A percentile compares a stretch with the other conserved stretches of the same genome.
Conservation (phyloP, 148 eudicot species). For the Oxyria digyna region DNA sequence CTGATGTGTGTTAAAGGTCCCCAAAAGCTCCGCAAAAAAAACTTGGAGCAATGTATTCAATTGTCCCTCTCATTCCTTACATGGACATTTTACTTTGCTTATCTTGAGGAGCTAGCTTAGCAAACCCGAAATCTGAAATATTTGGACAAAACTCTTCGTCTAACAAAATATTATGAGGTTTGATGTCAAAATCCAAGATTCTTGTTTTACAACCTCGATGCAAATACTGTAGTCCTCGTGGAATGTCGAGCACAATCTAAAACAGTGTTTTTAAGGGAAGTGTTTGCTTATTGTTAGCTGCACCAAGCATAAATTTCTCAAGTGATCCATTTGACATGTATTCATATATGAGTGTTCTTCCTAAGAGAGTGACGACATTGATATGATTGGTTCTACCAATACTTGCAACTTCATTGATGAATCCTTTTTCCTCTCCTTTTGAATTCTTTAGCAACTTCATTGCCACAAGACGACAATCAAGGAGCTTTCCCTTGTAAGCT, state of each 20-base stretch:
- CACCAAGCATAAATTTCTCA: too few relatives aligned
- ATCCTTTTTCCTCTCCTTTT: too few relatives aligned
- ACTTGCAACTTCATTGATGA: too few relatives aligned
- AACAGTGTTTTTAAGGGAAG: background rate
- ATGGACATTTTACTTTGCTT: slow-evolving; percentile 14
- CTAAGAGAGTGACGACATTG: too few relatives aligned
- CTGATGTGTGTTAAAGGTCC: background rate
- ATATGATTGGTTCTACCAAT: too few relatives aligned
- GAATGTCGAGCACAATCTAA: background rate
- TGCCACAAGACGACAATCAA: too few relatives aligned
- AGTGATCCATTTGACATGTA: too few relatives aligned
- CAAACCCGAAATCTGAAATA: background rate
- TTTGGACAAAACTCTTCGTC: background rate
- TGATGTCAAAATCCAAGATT: background rate
- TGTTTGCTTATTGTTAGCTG: background rate
- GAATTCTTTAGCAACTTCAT: too few relatives aligned
- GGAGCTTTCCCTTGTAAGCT: too few relatives aligned
- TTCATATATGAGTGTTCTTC: too few relatives aligned
- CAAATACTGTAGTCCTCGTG: background rate
- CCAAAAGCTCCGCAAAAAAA: background rate
- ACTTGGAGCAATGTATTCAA: background rate
- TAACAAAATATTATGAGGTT: background rate
- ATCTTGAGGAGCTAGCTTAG: background rate
- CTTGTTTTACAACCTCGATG: background rate
- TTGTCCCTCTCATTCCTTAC: slow-evolving; percentile 4